Percentiles rank a stretch among this genome's conserved stretches.
Conservation (phyloP, 1,139 yeast genomes). For the Debaryomyces nepalensis region DNA sequence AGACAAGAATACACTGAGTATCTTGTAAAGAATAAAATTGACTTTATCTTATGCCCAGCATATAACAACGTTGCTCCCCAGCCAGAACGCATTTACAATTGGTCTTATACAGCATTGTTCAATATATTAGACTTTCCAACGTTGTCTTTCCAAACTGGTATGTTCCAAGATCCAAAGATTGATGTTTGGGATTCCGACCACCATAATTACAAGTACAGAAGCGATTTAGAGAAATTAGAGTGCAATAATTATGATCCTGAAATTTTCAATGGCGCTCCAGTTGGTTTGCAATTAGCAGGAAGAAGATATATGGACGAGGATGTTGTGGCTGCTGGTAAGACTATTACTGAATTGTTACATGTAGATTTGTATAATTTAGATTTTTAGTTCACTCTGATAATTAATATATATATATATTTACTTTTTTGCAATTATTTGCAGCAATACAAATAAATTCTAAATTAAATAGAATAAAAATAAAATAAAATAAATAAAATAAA, state of each 20-base stretch:
- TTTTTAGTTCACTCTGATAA: too few species aligned
- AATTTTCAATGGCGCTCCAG: constrained; percentile 43
- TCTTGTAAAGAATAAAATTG: constrained; percentile 60
- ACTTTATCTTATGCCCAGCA: constrained; percentile 69
- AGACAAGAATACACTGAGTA: constrained; percentile 58
- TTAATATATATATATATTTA: too few species aligned
- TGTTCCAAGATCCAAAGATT: constrained; percentile 55
- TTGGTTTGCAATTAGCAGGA: constrained; percentile 46
- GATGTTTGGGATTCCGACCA: constrained; percentile 47
- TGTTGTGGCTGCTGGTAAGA: constrained; percentile 45
- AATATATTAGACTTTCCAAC: constrained; percentile 68
- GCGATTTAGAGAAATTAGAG: constrained; percentile 50
- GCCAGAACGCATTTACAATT: constrained; percentile 65
- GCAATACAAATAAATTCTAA: background rate
- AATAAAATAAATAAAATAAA: background rate
- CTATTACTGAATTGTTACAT: constrained; percentile 33
- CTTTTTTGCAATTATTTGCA: constrained; percentile 9
- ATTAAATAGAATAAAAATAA: background rate
- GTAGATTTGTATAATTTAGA: constrained; percentile 25
- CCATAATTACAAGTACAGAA: constrained; percentile 37
- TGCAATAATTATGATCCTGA: constrained; percentile 38
- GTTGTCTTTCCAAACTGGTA: constrained; percentile 63
- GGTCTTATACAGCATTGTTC: constrained; percentile 78
- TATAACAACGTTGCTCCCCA: constrained; percentile 76
- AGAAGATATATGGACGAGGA: constrained; percentile 48